Base-by-base conservation (phyloP, 1,284 basidiomycete species). In the Flammula alnicola region DNA sequence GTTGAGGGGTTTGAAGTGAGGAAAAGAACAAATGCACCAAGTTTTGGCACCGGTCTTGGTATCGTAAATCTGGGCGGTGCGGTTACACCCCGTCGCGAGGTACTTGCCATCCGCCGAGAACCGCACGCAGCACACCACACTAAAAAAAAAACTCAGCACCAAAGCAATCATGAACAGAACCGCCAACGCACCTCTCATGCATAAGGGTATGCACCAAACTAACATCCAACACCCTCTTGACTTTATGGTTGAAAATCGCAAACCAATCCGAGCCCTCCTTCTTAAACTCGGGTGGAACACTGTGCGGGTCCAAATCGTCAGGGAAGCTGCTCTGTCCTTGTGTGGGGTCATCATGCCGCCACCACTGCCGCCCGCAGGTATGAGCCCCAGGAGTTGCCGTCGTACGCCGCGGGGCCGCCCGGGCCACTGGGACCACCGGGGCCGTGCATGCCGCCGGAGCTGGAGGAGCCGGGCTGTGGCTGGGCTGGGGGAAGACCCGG, bases 41-140 rank as follows among this genome's bases (percentile, higher is more conserved):
- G 84, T 88, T 72, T 91, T 91, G 1, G 68, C 69, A 4, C 94
- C 93, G 1, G 90, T 91, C 73, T 89, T 88, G 19, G 89, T 89
- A 66, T 95, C 91, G 65, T 89, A 95, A 57, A 97, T 92, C 67
- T 95, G 93, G 5, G 93, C 92, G 0, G 87, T 89, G 30, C 90
- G 78, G 71, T 96, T 95, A 74, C 93, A 96, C 4, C 93, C 94
- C 0, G 93, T 95, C 5, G 93, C 94, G 16, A 97, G 77, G 58
- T 77, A 91, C 65, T 89, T 92, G 30, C 93, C 93, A 64, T 96
- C 92, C 4, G 88, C 82, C 5, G 91, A 93, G 72, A 97, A 95
- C 39, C 88, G 82, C 37, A 96, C 93, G 66, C 93, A 95, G 71
- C 93, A 95, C 0, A 95, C 93, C 9, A 95, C 92, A 65, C 88